Conservation (phyloP, 2,329 filamentous ascomycete species). For the Claviceps sorghi region DNA sequence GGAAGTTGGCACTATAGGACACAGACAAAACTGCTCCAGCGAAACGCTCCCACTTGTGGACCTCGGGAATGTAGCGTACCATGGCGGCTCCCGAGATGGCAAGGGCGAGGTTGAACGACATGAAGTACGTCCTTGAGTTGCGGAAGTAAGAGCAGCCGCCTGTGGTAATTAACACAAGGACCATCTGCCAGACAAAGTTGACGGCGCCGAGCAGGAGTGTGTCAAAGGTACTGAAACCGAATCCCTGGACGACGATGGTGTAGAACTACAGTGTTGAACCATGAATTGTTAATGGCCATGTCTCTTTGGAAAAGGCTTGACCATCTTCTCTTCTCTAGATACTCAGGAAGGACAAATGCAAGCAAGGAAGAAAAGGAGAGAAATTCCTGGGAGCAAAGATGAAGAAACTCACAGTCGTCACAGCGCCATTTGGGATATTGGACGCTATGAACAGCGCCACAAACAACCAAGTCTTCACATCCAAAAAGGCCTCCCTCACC, state of each 20-base stretch:
- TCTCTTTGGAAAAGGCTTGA: neutral
- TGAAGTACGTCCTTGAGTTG: slow-evolving; percentile 14
- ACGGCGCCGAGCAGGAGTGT: slow-evolving; percentile 11
- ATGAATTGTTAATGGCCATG: neutral
- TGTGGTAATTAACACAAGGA: slow-evolving; percentile 12
- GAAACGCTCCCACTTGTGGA: slow-evolving; percentile 13
- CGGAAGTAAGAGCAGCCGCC: slow-evolving; percentile 11
- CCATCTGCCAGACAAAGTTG: slow-evolving; percentile 10
- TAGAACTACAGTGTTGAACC: slow-evolving; percentile 10
- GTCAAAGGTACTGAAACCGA: slow-evolving; percentile 12
- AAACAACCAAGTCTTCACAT: slow-evolving; percentile 15
- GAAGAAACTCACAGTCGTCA: slow-evolving; percentile 10
- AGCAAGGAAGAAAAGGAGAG: neutral
- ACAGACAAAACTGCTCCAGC: slow-evolving; percentile 34
- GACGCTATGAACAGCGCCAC: slow-evolving; percentile 12
- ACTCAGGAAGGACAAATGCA: neutral
- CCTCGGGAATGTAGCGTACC: slow-evolving; percentile 10
- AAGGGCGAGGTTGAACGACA: slow-evolving; percentile 11
- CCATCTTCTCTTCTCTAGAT: neutral
- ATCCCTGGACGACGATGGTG: slow-evolving; percentile 13
- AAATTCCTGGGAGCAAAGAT: neutral
- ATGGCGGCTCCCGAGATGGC: slow-evolving; percentile 11
- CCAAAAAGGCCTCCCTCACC: slow-evolving; percentile 12
- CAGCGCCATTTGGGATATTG: slow-evolving; percentile 18
- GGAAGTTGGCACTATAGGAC: slow-evolving; percentile 28